Evolutionary conservation across 2,329 filamentous ascomycete species (phyloP).

Genomic region (Ophiocordyceps unilateralis): DNA sequence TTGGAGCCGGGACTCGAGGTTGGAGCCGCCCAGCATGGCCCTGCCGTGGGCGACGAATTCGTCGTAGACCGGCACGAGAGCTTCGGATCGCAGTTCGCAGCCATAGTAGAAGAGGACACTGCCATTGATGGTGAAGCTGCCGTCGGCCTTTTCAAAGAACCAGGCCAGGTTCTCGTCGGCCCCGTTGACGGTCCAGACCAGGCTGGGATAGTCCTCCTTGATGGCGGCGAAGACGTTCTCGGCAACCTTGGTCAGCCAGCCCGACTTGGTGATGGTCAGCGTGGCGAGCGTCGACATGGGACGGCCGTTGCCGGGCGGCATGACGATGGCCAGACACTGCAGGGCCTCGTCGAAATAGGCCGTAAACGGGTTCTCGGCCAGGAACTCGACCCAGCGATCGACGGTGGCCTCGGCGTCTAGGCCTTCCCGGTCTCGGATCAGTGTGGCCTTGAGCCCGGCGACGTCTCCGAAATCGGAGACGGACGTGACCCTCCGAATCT

Average conservation of each 20-base stretch:
- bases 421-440: conserved; percentile 67
- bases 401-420: conserved; percentile 70
- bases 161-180: conserved; percentile 93
- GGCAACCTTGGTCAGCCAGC: conserved; percentile 85
- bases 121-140: conserved; percentile 69
- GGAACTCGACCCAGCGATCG: conserved; percentile 67
- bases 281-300: conserved; percentile 71
- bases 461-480: conserved; percentile 62
- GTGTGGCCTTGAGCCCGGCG: conserved; percentile 60
- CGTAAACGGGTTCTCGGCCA: conserved; percentile 66
- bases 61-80: conserved; percentile 61
- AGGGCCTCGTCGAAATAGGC: conserved; percentile 90
- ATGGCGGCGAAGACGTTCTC: conserved; percentile 90
- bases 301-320: conserved; percentile 51
- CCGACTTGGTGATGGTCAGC: conserved; percentile 82
- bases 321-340: conserved; percentile 79
- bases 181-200: conserved; percentile 93
- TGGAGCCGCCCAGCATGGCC: conserved; percentile 77
- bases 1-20: conserved; percentile 72
- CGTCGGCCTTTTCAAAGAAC: conserved; percentile 96
- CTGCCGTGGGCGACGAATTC: conserved; percentile 72
- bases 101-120: conserved; percentile 96
- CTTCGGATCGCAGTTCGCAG: conserved; percentile 60
- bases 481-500: conserved; percentile 57
- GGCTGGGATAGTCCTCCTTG: conserved; percentile 80